Evolutionary conservation across 352 stramenopile species (phyloP), one percentile per base, ranked within the genome.

Genomic region (Globisporangium abappressorium): DNA sequence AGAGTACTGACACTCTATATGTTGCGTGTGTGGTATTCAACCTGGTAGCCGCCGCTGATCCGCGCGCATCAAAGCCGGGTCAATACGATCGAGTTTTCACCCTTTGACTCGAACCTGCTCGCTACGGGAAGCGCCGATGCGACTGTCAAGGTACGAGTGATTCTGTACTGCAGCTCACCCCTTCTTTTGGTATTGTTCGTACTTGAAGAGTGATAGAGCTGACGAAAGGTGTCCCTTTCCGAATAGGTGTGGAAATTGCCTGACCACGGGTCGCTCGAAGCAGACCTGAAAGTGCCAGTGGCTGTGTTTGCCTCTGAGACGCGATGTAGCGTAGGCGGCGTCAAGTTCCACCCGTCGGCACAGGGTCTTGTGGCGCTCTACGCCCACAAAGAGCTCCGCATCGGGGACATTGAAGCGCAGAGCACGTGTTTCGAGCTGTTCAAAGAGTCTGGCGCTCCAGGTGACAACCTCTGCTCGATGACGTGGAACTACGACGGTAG

Each of bases 401-500:
- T 93, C 1, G 81, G 86, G 18, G 76, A 95, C 56, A n/a, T 93
- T 9, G 54, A 65, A 18, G 46, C 49, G 30, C 77, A 89, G 46
- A 57, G 53, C 1, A 11, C 76, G 58, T 72, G 30, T 28, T 77
- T 78, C 30, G 33, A 55, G 6, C 33, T 77, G 15, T 66, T 55
- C 1, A 59, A 63, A 18, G 61, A 41, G 14, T 28, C 63, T 4
- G 72, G 55, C 12, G 49, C 59, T 18, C 26, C 66, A 38, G 53
- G 33, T 26, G 54, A 43, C 43, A 66, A 68, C 28, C 20, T 89
- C 15, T 81, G 68, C 26, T 71, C 75, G 3, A 59, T 85, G 24
- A 64, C 72, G 22, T 95, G 87, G 87, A 93, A 84, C 72, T 91
- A 84, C 72, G 82, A 93, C 57, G 85, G 87, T 2, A 87, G 82